Evolutionary conservation across 169 alveolate genomes (phyloP).

Genomic region (Plasmodium blacklocki): DNA sequence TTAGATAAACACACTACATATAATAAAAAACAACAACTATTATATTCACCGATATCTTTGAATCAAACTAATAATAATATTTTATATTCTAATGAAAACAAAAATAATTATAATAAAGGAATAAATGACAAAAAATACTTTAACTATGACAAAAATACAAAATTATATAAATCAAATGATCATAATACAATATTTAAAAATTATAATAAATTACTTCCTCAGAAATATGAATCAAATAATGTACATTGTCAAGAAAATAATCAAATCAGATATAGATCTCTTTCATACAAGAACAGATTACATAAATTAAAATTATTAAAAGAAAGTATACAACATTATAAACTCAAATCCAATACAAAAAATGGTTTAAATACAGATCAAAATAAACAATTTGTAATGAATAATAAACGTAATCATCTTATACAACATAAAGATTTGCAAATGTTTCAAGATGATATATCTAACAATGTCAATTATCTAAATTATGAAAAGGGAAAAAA

Average conservation of each 20-base stretch:
- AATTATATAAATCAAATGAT: too few relatives aligned
- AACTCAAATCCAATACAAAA: background rate
- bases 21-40: too few relatives aligned
- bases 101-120: too few relatives aligned
- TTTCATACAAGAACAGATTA: constrained; percentile 50
- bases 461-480: background rate
- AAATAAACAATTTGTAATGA: background rate
- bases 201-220: too few relatives aligned
- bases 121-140: too few relatives aligned
- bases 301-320: constrained; percentile 10
- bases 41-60: too few relatives aligned
- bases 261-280: constrained; percentile 19
- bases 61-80: too few relatives aligned
- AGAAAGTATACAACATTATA: constrained; percentile 23
- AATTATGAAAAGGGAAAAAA: background rate
- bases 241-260: background rate
- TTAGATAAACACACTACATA: too few relatives aligned
- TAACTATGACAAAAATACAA: too few relatives aligned
- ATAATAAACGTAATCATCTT: background rate
- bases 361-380: background rate
- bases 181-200: too few relatives aligned
- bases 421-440: background rate
- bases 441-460: background rate
- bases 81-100: too few relatives aligned
- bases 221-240: too few relatives aligned